Evolutionary conservation across 2,329 filamentous ascomycete species (phyloP).

Genomic region (Magnaporthales sp.): DNA sequence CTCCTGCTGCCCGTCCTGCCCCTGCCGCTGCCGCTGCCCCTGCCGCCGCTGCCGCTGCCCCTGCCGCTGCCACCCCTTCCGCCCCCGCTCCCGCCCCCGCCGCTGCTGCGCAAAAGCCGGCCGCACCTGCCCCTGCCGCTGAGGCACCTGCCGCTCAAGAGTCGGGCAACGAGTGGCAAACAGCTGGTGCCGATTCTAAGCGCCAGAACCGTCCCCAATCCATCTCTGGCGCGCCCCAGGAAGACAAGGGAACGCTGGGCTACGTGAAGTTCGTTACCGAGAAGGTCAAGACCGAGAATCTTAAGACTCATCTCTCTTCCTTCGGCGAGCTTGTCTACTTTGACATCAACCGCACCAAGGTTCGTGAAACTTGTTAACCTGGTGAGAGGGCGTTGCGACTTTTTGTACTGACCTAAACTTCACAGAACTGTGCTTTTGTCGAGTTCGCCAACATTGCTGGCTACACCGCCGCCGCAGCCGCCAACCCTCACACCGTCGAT

Average conservation of each 20-base stretch:
- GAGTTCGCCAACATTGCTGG: constrained; percentile 77
- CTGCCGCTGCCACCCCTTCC: constrained; percentile 21
- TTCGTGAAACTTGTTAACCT: constrained; percentile 28
- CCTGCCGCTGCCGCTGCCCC: too few species aligned
- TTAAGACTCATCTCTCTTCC: constrained; percentile 61
- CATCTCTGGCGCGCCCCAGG: constrained; percentile 46
- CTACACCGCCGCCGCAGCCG: constrained; percentile 73
- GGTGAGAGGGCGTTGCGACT: background rate
- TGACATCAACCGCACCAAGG: constrained; percentile 77
- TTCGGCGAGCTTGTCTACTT: constrained; percentile 67
- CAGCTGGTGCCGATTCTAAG: constrained; percentile 75
- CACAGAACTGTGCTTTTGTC: constrained; percentile 90
- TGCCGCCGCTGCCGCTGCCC: constrained; percentile 17
- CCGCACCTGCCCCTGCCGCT: constrained; percentile 1
- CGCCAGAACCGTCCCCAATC: constrained; percentile 70
- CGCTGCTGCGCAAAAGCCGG: constrained; percentile 21
- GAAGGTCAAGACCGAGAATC: constrained; percentile 66
- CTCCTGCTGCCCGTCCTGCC: constrained; percentile 45
- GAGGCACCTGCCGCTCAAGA: constrained; percentile 39
- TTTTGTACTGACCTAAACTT: constrained; percentile 9
- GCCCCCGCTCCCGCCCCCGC: constrained; percentile 36
- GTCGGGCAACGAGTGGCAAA: constrained; percentile 71
- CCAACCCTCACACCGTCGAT: constrained; percentile 79
- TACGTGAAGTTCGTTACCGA: constrained; percentile 97
- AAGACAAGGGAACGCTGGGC: constrained; percentile 70